Conservation (phyloP, 164 flowering plant genomes). For the Sextonia rubra region DNA sequence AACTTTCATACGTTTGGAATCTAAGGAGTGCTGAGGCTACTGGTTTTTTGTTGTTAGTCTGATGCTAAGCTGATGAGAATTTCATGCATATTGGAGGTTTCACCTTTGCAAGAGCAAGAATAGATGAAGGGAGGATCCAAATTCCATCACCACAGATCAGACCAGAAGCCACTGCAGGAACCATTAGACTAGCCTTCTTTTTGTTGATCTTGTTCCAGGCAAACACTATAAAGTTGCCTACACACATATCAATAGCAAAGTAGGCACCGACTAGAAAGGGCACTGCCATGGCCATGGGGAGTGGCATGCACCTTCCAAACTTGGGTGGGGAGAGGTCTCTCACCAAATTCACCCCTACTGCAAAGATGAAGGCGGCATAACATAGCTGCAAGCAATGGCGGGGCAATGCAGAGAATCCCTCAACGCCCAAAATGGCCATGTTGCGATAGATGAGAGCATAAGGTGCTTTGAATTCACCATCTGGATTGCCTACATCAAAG, state of each 20-base stretch:
- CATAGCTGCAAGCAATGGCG: conserved; percentile 79
- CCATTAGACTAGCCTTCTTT: conserved; percentile 53
- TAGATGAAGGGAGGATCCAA: conserved; percentile 31
- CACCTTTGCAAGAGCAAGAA: conserved; percentile 26
- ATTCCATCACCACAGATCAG: conserved; percentile 35
- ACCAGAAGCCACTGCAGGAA: conserved; percentile 47
- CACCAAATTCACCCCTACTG: conserved; percentile 49
- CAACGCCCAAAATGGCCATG: conserved; percentile 85
- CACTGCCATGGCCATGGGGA: conserved; percentile 97
- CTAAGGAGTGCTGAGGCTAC: conserved; percentile 4
- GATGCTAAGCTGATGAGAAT: conserved; percentile 33
- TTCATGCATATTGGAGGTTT: conserved; percentile 59
- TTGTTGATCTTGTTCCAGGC: conserved; percentile 58
- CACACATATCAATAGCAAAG: conserved; percentile 89
- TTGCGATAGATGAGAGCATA: conserved; percentile 80
- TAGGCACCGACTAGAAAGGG: conserved; percentile 87
- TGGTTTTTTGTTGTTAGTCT: conserved; percentile 18
- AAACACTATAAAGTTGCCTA: conserved; percentile 76
- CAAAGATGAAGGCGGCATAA: conserved; percentile 68
- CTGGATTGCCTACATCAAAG: conserved; percentile 79
- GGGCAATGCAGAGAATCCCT: conserved; percentile 89
- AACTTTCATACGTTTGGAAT: too few species aligned
- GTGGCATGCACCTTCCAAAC: conserved; percentile 60
- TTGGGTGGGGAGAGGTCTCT: conserved; percentile 48
- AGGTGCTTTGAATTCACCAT: conserved; percentile 88